phyloP scores from a whole-genome alignment of 1,139 yeast species.

The Trichomonascaceae sp. region DNA sequence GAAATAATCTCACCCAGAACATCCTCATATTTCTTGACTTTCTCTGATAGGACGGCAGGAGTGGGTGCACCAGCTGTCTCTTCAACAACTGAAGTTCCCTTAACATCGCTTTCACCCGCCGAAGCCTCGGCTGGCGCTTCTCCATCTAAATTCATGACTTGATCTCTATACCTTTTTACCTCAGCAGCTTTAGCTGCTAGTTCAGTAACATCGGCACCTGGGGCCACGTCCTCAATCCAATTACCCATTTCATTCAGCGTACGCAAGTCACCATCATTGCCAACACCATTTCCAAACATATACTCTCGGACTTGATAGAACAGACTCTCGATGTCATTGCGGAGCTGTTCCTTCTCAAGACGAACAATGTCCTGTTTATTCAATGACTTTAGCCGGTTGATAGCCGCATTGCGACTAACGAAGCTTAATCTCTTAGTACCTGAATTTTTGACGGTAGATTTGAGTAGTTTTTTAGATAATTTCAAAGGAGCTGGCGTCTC shows the following conservation, averaged over 20 bases:
- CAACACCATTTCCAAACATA: conserved; percentile 10
- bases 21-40: conserved; percentile 7
- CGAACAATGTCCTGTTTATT: conserved; percentile 30
- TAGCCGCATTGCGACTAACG: conserved; percentile 22
- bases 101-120: conserved; percentile 3
- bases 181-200: conserved; percentile 34
- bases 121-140: conserved; percentile 9
- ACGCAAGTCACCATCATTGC: conserved; percentile 22
- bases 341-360: conserved; percentile 27
- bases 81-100: conserved; percentile 4
- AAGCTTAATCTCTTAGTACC: conserved; percentile 2
- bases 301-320: conserved; percentile 30
- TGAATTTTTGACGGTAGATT: neutral
- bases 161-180: conserved; percentile 22
- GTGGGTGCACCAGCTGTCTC: conserved; percentile 10
- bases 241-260: conserved; percentile 49
- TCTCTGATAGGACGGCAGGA: conserved; percentile 4
- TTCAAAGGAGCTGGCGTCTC: conserved; percentile 1
- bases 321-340: conserved; percentile 32
- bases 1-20: conserved; percentile 6
- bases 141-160: conserved; percentile 17
- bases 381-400: conserved; percentile 24
- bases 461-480: neutral
- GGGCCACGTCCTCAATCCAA: conserved; percentile 77
- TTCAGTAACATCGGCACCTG: conserved; percentile 43